Evolutionary conservation across 2,329 filamentous ascomycete genomes (phyloP).

Genomic region (Rasamsonia emersonii): DNA sequence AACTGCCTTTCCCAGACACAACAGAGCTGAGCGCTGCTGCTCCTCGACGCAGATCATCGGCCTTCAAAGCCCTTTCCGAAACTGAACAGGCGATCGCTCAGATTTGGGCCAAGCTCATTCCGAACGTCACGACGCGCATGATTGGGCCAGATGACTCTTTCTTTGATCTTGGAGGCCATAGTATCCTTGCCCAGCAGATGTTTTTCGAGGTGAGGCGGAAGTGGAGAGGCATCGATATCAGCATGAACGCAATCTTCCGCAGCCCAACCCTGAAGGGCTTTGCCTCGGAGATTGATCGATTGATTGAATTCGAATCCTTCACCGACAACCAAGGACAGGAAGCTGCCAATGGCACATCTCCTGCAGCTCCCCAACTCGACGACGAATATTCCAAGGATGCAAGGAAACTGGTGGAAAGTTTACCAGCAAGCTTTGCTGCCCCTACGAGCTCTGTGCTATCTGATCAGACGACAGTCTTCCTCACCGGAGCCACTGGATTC

Average conservation of each 20-base stretch:
- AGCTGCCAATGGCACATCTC: no score
- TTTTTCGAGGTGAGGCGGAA: slow-evolving; percentile 60
- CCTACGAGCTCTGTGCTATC: background rate
- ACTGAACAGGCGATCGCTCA: slow-evolving; percentile 61
- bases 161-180: slow-evolving; percentile 75
- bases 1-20: slow-evolving; percentile 71
- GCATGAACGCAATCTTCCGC: slow-evolving; percentile 63
- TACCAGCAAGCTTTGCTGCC: background rate
- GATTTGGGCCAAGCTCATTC: slow-evolving; percentile 66
- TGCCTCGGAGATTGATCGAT: background rate
- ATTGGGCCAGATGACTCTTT: slow-evolving; percentile 57
- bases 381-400: background rate
- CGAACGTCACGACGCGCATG: slow-evolving; percentile 57
- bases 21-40: slow-evolving; percentile 54
- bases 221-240: slow-evolving; percentile 55
- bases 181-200: slow-evolving; percentile 72
- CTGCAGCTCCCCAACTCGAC: no score
- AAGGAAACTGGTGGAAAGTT: background rate
- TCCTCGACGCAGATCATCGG: slow-evolving; percentile 42
- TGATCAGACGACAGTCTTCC: slow-evolving; percentile 53
- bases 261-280: slow-evolving; percentile 56
- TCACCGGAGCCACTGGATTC: slow-evolving; percentile 87
- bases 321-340: background rate
- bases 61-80: slow-evolving; percentile 38
- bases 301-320: background rate